These are phyloP conservation scores for Fusarium succisae DNA, from an alignment of 2,329 filamentous ascomycete species.

Conservation along the genomic window DNA sequence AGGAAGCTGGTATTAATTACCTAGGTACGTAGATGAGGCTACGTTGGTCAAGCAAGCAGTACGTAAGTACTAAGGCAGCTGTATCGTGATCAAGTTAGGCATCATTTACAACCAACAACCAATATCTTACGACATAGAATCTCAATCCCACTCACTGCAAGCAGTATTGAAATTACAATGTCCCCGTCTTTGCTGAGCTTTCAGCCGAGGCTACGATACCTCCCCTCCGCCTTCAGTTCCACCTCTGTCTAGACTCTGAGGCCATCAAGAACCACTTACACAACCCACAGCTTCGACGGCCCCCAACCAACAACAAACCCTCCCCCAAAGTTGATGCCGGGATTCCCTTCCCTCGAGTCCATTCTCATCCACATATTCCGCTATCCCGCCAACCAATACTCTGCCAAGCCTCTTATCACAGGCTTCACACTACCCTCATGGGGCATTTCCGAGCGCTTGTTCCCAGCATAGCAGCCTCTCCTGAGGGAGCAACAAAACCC, in stretches of 20 bases:
- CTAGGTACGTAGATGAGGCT: not conserved
- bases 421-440: not conserved
- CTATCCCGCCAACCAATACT: slow-evolving; percentile 5
- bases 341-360: not conserved
- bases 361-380: not conserved
- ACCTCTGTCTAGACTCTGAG: not conserved
- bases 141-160: not conserved
- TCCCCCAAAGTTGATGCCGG: not conserved
- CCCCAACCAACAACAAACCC: not conserved
- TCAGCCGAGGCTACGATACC: not conserved
- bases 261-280: not conserved
- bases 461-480: not conserved
- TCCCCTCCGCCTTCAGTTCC: not conserved
- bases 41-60: not conserved
- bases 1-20: not conserved
- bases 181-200: not conserved
- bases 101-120: not conserved
- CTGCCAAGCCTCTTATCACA: slow-evolving; percentile 3
- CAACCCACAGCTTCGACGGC: not conserved
- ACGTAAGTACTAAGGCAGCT: not conserved
- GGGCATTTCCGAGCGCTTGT: not conserved
- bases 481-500: too few species aligned
- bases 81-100: not conserved
- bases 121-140: not conserved
- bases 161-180: not conserved